Evolutionary conservation across 257 asterid species (phyloP), one percentile per base, ranked within the genome.

Genomic region (Eustoma russellianum): DNA sequence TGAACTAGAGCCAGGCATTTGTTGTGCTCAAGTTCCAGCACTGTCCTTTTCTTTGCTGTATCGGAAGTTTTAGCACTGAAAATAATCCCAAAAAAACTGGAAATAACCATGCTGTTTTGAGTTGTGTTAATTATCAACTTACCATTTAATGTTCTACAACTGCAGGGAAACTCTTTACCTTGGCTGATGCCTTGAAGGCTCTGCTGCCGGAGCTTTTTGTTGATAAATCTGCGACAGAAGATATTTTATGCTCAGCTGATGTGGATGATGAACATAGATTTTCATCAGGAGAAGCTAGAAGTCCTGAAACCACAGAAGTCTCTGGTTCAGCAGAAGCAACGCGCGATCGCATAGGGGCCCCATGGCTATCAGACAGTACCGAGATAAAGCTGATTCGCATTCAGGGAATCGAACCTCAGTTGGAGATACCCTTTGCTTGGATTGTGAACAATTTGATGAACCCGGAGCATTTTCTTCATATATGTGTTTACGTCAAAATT

Each of bases 351-450:
- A 38, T 47, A 57, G 9, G 74, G 41, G 17, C 73, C 9, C 61
- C 67, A 59, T 57, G 67, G 53, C 41, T 72, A 13, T 61, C 80
- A 16, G 79, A 79, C 18, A 57, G 70, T 52, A 74, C 86, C 3
- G 83, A 81, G 60, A 65, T 85, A 46, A 85, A 77, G 83, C 68
- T 85, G 12, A 70, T 92, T 17, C 94, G 97, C 33, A 77, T 88
- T 64, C 99, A 92, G 58, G 97, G 99, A 46, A 88, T 92, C 9
- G 91, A 88, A 71, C 97, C 94, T 7, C 72, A 74, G 65, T 30
- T 80, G 77, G 93, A 88, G 63, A 83, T 92, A 54, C 99, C 99
- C 9, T 85, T 92, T 17, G 79, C 89, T 33, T 92, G 97, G 99
- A 80, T 92, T 50, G 97, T 77, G 71, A 88, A 78, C 65, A 85